phyloP scores from a whole-genome alignment of 116 monocot species.

The Cymodocea nodosa region DNA sequence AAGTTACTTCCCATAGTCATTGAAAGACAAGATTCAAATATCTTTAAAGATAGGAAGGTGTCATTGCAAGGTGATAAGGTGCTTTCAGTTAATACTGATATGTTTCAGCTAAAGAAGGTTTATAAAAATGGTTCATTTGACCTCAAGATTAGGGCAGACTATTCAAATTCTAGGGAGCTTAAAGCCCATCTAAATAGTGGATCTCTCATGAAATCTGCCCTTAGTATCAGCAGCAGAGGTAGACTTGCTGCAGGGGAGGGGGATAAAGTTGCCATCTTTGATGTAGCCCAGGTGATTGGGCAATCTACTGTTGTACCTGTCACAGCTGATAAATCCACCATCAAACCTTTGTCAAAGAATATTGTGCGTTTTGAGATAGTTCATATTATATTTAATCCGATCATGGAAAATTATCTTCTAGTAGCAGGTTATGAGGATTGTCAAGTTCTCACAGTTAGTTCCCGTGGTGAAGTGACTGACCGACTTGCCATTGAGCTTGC shows the following conservation, averaged over 20 bases:
- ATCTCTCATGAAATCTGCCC: slow-evolving; percentile 67
- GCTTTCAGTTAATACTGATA: slow-evolving; percentile 41
- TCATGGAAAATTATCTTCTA: slow-evolving; percentile 79
- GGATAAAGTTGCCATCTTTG: slow-evolving; percentile 92
- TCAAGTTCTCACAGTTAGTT: slow-evolving; percentile 87
- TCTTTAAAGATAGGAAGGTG: slow-evolving; percentile 73
- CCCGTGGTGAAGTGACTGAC: slow-evolving; percentile 95
- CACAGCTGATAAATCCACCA: slow-evolving; percentile 76
- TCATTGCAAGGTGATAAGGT: slow-evolving; percentile 48
- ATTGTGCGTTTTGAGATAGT: slow-evolving; percentile 96
- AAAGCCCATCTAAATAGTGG: slow-evolving; percentile 68
- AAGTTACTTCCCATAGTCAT: slow-evolving; percentile 52
- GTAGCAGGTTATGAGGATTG: slow-evolving; percentile 96
- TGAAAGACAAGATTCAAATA: slow-evolving; percentile 34
- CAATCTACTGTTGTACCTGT: slow-evolving; percentile 58
- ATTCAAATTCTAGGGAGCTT: slow-evolving; percentile 87
- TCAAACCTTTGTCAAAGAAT: slow-evolving; percentile 83
- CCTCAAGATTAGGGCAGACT: slow-evolving; percentile 89
- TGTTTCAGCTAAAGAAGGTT: slow-evolving; percentile 78
- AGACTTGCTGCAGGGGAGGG: slow-evolving; percentile 96
- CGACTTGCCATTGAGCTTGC: slow-evolving; percentile 98
- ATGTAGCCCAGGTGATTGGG: slow-evolving; percentile 84
- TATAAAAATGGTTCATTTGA: slow-evolving; percentile 94
- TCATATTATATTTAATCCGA: slow-evolving; percentile 67
- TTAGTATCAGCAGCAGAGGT: slow-evolving; percentile 67